Conservation (phyloP, 805 yeast genomes). For the Candida ovalis region DNA sequence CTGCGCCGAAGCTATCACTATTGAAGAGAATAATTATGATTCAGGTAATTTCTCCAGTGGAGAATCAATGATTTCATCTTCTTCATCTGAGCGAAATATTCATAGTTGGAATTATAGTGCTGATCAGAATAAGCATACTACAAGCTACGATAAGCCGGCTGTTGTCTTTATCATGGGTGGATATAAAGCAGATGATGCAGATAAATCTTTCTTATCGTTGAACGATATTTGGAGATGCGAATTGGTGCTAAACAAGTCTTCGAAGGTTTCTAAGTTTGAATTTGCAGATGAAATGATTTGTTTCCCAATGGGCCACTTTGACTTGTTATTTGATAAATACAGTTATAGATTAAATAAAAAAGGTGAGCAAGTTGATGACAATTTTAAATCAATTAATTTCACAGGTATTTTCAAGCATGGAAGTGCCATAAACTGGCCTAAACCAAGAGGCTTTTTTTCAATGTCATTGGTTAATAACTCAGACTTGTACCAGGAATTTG, state of each 20-base stretch:
- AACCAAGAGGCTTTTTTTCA: conserved; percentile 28
- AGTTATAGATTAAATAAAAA: conserved; percentile 17
- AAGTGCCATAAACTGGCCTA: conserved; percentile 24
- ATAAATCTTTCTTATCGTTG: conserved; percentile 27
- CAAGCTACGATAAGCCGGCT: conserved; percentile 26
- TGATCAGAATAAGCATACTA: background rate
- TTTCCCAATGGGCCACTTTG: conserved; percentile 30
- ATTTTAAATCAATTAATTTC: conserved; percentile 9
- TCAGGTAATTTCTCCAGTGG: conserved; percentile 8
- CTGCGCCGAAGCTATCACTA: conserved; percentile 18
- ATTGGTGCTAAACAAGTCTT: conserved; percentile 28
- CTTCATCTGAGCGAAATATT: conserved; percentile 1
- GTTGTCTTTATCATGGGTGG: conserved; percentile 47
- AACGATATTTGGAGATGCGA: conserved; percentile 34
- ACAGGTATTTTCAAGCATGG: conserved; percentile 25
- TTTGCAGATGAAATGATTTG: conserved; percentile 29
- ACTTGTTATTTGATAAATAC: conserved; percentile 16
- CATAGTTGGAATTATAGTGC: background rate
- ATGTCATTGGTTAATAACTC: conserved; percentile 20
- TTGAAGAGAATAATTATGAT: conserved; percentile 25
- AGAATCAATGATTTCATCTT: background rate
- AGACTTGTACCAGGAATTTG: conserved; percentile 5
- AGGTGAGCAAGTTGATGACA: conserved; percentile 13
- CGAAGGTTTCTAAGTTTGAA: conserved; percentile 26
- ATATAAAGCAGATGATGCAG: conserved; percentile 33